Evolutionary conservation across 192 early-diverging fungal genomes (phyloP), one percentile per base, ranked within the genome.

Genomic region (Backusella sp.): DNA sequence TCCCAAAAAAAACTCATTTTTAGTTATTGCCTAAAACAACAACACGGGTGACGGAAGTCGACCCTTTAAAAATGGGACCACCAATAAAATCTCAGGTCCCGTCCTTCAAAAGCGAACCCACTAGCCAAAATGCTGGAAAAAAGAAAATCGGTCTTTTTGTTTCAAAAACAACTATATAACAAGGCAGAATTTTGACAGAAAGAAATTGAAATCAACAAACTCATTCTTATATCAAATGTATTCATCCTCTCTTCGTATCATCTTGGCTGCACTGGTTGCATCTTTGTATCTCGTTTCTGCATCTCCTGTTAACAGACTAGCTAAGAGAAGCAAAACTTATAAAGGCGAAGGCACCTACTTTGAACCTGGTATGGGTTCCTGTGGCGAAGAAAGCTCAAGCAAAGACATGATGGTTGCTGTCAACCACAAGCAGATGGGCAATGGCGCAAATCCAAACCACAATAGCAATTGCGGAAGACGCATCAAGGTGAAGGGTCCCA

Each of bases 401-500:
- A 34, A 59, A 14, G 52, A 82, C 11, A 59, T 79, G 68, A 68
- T 82, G 14, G 79, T 44, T 35, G 79, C 79, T 17, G 15, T 80
- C 1, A 75, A 75, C 9, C 21, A 70, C n/a, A 37, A 35, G 8
- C 74, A 75, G 32, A 75, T 79, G 78, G 35, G 12, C 23, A 66
- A 75, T 5, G 73, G 69, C 14, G 28, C 26, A 17, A 66, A 81
- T 41, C 84, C 88, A 12, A 77, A 83, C 52, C 72, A 68, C 0
- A 81, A 78, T 11, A 62, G 79, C 19, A 74, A 76, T 14, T 77
- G 74, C 39, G 74, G 74, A 35, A 77, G 74, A 68, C 9, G 68
- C 6, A 72, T 72, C 26, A 85, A 78, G 4, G 79, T 84, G 23
- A 76, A 74, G n/a, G 59, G 66, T 59, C 79, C 82, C 2, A 78